These are phyloP conservation scores for Fusarium solani-melongenae DNA, from an alignment of 2,329 filamentous ascomycete genomes.

Conservation along the genomic window DNA sequence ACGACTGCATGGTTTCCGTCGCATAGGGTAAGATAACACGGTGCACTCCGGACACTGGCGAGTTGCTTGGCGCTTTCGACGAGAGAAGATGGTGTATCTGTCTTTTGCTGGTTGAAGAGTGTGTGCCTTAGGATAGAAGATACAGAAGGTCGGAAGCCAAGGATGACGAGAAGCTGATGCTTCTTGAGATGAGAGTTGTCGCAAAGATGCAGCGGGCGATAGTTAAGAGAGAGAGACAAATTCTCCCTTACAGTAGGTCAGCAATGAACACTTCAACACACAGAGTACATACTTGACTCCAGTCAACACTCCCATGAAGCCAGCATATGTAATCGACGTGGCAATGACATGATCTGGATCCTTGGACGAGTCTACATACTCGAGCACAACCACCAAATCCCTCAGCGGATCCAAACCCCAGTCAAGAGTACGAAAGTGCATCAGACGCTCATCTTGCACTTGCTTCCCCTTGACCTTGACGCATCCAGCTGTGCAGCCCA, in stretches of 20 bases:
- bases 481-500: conserved; percentile 71
- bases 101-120: neutral
- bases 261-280: neutral
- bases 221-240: conserved; percentile 15
- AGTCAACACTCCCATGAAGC: conserved; percentile 62
- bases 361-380: conserved; percentile 24
- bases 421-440: conserved; percentile 60
- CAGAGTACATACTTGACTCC: conserved; percentile 52
- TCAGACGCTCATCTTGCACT: conserved; percentile 46
- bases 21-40: conserved; percentile 16
- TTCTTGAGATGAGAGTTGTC: conserved; percentile 3
- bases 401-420: conserved; percentile 24
- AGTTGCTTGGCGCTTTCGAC: neutral
- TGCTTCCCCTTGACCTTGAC: conserved; percentile 6
- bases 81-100: neutral
- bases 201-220: conserved; percentile 14
- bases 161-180: conserved; percentile 10
- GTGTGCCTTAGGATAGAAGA: conserved; percentile 10
- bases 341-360: conserved; percentile 54
- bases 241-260: neutral
- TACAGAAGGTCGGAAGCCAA: conserved; percentile 12
- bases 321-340: conserved; percentile 61
- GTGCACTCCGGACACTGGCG: neutral
- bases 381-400: conserved; percentile 15
- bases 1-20: conserved; percentile 12